phyloP scores from a whole-genome alignment of 164 flowering plant species.

The Protea cynaroides region DNA sequence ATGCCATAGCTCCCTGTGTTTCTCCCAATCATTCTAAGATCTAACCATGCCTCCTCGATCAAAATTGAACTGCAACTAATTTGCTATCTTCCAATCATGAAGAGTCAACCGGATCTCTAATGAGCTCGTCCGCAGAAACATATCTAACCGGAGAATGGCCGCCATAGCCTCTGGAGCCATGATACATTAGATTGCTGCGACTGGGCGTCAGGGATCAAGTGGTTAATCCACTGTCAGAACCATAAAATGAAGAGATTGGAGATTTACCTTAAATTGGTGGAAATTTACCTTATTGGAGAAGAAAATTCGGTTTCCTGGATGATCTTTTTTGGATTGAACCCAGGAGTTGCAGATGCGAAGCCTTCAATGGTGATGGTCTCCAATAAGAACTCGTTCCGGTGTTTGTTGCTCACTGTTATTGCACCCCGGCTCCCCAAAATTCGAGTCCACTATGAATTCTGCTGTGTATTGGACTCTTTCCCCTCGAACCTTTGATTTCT shows the following conservation, averaged over 20 bases:
- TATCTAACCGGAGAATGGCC: constrained; percentile 30
- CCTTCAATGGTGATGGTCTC: constrained; percentile 80
- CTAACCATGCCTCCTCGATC: constrained; percentile 55
- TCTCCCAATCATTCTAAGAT: no score
- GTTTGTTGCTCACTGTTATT: constrained; percentile 66
- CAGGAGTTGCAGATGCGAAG: constrained; percentile 80
- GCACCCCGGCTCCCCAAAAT: constrained; percentile 87
- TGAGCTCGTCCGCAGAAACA: constrained; percentile 35
- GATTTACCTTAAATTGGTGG: no score
- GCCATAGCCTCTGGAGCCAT: constrained; percentile 15
- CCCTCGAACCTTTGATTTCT: constrained; percentile 56
- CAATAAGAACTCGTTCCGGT: constrained; percentile 76
- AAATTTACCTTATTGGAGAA: constrained; percentile 66
- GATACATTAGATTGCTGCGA: constrained; percentile 10
- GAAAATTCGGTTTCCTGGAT: constrained; percentile 66
- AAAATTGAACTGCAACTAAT: constrained; percentile 66
- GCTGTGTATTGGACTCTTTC: constrained; percentile 72
- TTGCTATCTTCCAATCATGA: constrained; percentile 48
- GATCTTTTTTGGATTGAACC: constrained; percentile 80
- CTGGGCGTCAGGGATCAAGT: constrained; percentile 54
- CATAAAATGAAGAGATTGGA: constrained; percentile 41
- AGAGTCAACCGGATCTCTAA: constrained; percentile 38
- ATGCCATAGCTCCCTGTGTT: constrained; percentile 29
- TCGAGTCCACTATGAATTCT: constrained; percentile 62
- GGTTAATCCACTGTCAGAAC: constrained; percentile 16